Base-by-base conservation (phyloP, 2,329 filamentous ascomycete genomes). In the Dendryphion nanum region DNA sequence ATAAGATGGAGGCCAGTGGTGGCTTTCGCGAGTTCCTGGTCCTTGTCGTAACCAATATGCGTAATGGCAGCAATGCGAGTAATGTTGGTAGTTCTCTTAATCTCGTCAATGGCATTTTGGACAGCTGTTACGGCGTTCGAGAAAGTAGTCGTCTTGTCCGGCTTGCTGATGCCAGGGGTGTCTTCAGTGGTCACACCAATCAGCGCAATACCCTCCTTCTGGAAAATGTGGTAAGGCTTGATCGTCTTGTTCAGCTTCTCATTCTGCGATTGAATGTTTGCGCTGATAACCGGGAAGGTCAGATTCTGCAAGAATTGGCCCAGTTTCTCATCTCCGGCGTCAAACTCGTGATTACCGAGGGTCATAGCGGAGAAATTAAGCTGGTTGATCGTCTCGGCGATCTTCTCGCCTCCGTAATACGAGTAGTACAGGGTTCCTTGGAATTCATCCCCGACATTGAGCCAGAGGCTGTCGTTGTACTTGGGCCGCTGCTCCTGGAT, bases 401-500 rank as follows among this genome's bases (percentile, higher is more conserved):
- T 85, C 71, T 85, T 85, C 66, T 83, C 79, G 17, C 79, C 78
- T 13, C 76, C 76, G 52, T 85, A 85, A 59, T 76, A 83, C 4
- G 74, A 75, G 65, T 82, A 85, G 68, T 83, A 85, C 6, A 84
- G 69, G 0, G 82, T 85, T 37, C 82, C 81, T 50, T 84, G 78
- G 56, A 85, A 85, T 56, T 85, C 82, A 49, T 85, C 82, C n/a
- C 82, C 82, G 2, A 76, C 78, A 39, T 85, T 82, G 31, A 85
- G 66, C 66, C 79, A 77, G 13, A 85, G 67, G 38, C 77, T 79
- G 54, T 83, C 77, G n/a, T 77, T 73, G 52, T 81, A 70, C 19
- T 71, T 69, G 4, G 76, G 72, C 19, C 79, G 74, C 18, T 78
- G 72, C 50, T 75, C 70, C 37, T 82, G 73, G 24, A 84, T 66